Base-by-base conservation (phyloP, 2,329 filamentous ascomycete genomes). In the Lomentospora prolificans region DNA sequence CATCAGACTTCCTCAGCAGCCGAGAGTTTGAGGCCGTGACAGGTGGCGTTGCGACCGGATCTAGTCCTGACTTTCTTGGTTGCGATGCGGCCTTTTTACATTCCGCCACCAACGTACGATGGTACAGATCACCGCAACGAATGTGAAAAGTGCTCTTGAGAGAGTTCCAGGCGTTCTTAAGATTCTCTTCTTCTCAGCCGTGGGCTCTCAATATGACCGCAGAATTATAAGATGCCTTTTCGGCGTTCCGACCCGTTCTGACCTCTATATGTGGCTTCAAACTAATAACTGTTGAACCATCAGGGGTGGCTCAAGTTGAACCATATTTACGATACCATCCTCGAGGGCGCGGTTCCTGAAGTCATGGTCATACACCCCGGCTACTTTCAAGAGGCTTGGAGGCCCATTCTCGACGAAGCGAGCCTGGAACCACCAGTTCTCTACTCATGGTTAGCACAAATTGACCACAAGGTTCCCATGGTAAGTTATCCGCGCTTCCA, bases 11-110 rank as follows among this genome's bases (percentile, higher is more conserved):
- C 44, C 57, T 53, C 8, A 25, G 58, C 2, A 52, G 66, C 36
- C 53, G 63, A 17, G 62, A 61, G n/a, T 70, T 70, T 17, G 53
- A 61, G 30, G 64, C 66, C 3, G 58, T 59, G 8, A 59, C 64
- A 50, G 68, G 66, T 19, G 68, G 70, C n/a, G 63, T 69, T 6
- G 58, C 57, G 14, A 55, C 60, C 2, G 65, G 61, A 1, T 41
- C 22, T 0, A 60, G 60, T 1, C 61, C 70, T 7, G 60, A 68
- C 39, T 69, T 70, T 44, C 52, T 57, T 5, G 55, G 53, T 9
- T 66, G 66, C 2, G 61, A 67, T 27, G 66, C 62, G 4, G n/a
- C 63, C 70, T 17, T 63, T 70, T 50, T 70, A 69, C 39, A 58
- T 68, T 31, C 67, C 68, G 1, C 68, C 68, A 0, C 66, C 54